phyloP scores from a whole-genome alignment of 2,329 filamentous ascomycete genomes.

The Cryphonectria naterciae region DNA sequence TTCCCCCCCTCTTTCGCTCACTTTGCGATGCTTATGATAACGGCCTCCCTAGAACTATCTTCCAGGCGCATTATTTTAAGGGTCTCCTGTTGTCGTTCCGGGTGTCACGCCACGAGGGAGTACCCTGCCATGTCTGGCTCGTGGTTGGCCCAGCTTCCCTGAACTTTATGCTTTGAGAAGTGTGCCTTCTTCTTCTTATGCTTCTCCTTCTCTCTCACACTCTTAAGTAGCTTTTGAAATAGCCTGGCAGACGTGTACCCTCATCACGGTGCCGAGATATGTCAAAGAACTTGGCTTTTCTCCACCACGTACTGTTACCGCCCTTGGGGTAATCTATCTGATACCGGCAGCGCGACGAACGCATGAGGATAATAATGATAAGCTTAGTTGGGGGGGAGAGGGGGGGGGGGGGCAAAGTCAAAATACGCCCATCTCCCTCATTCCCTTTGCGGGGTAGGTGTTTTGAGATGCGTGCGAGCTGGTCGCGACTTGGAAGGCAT shows the following conservation, averaged over 20 bases:
- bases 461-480: not conserved
- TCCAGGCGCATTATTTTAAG: not conserved
- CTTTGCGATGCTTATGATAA: no score
- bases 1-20: not conserved
- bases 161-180: not conserved
- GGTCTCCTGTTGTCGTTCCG: not conserved
- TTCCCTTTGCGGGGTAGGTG: not conserved
- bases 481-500: not conserved
- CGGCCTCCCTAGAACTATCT: not conserved
- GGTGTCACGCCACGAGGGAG: not conserved
- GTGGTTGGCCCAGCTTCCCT: not conserved
- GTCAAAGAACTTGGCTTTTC: not conserved
- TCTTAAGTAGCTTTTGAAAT: not conserved
- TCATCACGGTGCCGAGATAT: not conserved
- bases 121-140: not conserved
- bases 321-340: not conserved
- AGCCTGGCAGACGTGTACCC: not conserved
- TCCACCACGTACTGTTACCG: not conserved
- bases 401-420: no score
- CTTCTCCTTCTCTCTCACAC: not conserved
- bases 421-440: not conserved
- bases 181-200: not conserved
- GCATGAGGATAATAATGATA: not conserved
- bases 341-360: not conserved
- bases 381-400: not conserved